Evolutionary conservation across 176 grass and related monocot species (phyloP), one percentile per base, ranked within the genome.

Genomic region (Alopecurus myosuroides): DNA sequence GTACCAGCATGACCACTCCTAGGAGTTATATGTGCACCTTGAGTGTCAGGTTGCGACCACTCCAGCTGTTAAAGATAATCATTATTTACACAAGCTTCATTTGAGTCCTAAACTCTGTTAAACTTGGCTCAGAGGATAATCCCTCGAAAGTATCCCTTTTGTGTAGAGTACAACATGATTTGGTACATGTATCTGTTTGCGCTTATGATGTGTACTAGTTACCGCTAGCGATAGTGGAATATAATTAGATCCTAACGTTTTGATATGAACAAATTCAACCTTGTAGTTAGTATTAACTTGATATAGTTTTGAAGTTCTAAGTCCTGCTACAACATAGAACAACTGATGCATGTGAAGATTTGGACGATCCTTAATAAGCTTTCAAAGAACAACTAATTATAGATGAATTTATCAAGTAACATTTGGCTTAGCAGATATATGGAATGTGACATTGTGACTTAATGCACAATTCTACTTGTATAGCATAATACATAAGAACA

Each of bases 1-100:
- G 91, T 92, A 70, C 97, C 86, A 89, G 91, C 97, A 96, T 98
- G 97, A 44, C 97, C 97, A 50, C 97, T 94, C 82, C 97, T 95
- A 84, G 93, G 93, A 85, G 75, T 88, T 74, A 95, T 83, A 83
- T 95, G 81, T 66, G 85, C 88, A 70, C 97, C 97, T 86, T 96
- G 97, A 86, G 89, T 92, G 42, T 96, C 91, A 74, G 97, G 97
- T 81, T 89, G 93, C 83, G 97, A 96, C 97, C 97, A 98, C 81
- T 95, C 91, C 93, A 94, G 79, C 97, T 98, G 86, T 89, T 82
- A 87, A 56, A 69, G 76, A 57, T 69, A 52, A 74, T 30, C 41
- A 55, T 79, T 76, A 86, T 26, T 77, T 83, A 63, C 80, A 56
- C 20, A 81, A 15, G 9, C 11, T 28, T 83, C 34, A 44, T 15